phyloP scores from a whole-genome alignment of 805 yeast species.

The Candida krabiensis region DNA sequence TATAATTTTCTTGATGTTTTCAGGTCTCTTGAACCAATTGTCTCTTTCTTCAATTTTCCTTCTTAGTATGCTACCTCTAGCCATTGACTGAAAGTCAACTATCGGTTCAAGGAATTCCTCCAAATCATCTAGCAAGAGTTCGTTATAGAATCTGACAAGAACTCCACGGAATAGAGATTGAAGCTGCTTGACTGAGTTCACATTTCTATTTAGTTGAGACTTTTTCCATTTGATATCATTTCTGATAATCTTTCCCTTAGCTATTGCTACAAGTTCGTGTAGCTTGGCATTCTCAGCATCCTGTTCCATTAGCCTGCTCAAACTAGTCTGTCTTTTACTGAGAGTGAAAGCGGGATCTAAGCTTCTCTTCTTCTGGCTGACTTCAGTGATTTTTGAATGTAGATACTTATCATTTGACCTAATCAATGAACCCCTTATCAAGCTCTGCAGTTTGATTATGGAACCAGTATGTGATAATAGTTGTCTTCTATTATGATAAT shows the following conservation, averaged over 20 bases:
- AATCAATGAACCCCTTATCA: constrained; percentile 39
- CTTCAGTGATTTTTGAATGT: constrained; percentile 3
- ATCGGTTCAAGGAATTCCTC: constrained; percentile 43
- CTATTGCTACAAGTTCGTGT: constrained; percentile 41
- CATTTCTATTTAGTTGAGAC: constrained; percentile 18
- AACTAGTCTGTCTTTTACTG: constrained; percentile 1
- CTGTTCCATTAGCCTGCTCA: neutral
- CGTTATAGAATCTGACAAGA: constrained; percentile 54
- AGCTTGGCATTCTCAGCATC: constrained; percentile 20
- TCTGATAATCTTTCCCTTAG: constrained; percentile 44
- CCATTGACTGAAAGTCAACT: constrained; percentile 50
- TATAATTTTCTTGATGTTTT: constrained; percentile 58
- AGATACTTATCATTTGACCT: constrained; percentile 23
- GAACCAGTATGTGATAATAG: constrained; percentile 22
- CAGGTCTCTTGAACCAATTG: constrained; percentile 47
- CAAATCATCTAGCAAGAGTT: constrained; percentile 52
- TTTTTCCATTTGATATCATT: constrained; percentile 21
- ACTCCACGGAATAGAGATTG: constrained; percentile 69
- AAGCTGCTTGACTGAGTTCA: constrained; percentile 38
- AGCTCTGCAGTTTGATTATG: constrained; percentile 40
- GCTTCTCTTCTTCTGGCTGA: neutral
- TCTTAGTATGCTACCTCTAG: constrained; percentile 51
- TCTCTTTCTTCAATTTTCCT: constrained; percentile 32
- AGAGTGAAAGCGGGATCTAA: constrained; percentile 3
- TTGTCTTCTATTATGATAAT: constrained; percentile 17